A percentile compares a stretch with the other conserved stretches of the same genome.
These are phyloP conservation scores for Populus tremula DNA, from an alignment of 345 rosid genomes.

Conservation along the genomic window DNA sequence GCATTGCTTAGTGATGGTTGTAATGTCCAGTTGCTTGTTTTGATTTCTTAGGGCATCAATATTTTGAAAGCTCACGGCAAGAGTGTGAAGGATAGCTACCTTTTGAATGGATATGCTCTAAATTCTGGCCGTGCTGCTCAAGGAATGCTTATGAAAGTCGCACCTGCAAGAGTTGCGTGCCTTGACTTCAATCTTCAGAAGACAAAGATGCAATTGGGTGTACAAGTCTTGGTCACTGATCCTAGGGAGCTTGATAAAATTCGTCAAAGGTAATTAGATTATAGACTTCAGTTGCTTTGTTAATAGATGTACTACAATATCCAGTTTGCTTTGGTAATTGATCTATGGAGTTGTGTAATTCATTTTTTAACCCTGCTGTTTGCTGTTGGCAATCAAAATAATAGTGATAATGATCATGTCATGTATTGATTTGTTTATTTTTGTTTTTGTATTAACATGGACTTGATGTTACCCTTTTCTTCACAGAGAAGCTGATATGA, in stretches of 20 bases:
- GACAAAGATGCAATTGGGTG: conserved; percentile 94
- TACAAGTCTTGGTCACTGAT: conserved; percentile 87
- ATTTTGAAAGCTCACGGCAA: conserved; percentile 92
- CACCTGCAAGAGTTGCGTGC: conserved; percentile 89
- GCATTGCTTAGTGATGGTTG: neutral
- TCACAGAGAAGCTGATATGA: conserved; percentile 91
- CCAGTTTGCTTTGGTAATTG: neutral
- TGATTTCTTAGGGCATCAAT: conserved; percentile 61
- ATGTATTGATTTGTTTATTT: neutral
- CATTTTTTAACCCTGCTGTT: neutral
- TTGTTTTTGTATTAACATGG: neutral
- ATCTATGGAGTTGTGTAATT: neutral
- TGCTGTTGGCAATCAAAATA: neutral
- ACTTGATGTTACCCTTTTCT: conserved; percentile 18
- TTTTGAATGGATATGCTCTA: conserved; percentile 89
- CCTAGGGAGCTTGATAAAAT: conserved; percentile 98
- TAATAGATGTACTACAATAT: neutral
- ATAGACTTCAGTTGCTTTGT: neutral
- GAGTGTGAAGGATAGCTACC: conserved; percentile 87
- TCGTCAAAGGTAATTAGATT: conserved; percentile 65
- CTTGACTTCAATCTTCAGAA: conserved; percentile 96
- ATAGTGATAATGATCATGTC: neutral
- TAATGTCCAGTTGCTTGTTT: conserved; percentile 3
- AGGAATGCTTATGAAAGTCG: conserved; percentile 91
- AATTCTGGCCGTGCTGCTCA: conserved; percentile 95